Base-by-base conservation (phyloP, 75 land plant genomes). In the Pinus tabuliformis region DNA sequence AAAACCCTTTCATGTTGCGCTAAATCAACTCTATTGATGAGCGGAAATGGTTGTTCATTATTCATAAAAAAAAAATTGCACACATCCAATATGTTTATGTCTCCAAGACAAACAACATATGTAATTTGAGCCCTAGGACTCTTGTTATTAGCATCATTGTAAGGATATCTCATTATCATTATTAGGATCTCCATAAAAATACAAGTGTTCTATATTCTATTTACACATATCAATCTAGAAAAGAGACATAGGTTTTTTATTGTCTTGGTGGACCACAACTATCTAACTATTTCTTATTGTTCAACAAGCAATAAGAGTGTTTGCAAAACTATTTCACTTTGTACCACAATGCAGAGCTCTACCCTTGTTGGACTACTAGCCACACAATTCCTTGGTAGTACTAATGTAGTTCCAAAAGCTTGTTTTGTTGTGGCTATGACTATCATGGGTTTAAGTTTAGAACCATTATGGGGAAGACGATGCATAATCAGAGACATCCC, bases 271-370 rank as follows among this genome's bases (percentile, higher is more conserved):
- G 45, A 75, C 20, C 30, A 63, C 33, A n/a, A 45, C 21, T 52
- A 20, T n/a, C 54, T 59, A 24, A 39, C 36, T 17, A 13, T 45
- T 36, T 80, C 14, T 72, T 11, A 17, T 72, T 57, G 45, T 57
- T 68, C 63, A 22, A 58, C 87, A 95, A 95, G 85, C 91, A 88
- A 85, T 89, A 92, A 64, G 91, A 91, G 78, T 73, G 89, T 82
- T 21, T 80, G 95, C 72, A 80, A 86, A 70, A 96, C 99, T 39
- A 87, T 96, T 0, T 92, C 93, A 62, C 77, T 96, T 28, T 96
- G 99, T 80, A 92, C 97, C 42, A 97, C 97, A 75, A 96, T 96
- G 99, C 99, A 96, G 65, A 96, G 99, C 82, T 96, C 99, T 28
- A 96, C 99, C 6, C 82, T 96, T 11, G 99, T 97, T 11, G 97